Evolutionary conservation across 129 eudicot species (phyloP).

Genomic region (Scalesia atractyloides): DNA sequence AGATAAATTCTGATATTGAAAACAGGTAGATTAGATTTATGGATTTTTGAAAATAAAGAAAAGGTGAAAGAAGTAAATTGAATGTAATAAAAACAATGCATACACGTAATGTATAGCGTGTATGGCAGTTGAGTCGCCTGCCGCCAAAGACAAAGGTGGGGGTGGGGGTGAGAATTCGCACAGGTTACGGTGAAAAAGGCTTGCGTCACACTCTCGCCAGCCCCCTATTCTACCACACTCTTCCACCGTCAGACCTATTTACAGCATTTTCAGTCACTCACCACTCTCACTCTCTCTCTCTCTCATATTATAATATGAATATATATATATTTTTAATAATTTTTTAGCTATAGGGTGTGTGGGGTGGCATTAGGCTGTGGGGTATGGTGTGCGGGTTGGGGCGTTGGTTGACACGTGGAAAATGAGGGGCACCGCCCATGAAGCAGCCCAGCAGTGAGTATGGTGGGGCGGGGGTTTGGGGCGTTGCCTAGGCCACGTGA

Average conservation of each 20-base stretch:
- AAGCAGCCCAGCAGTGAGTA: no score
- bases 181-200: constrained; percentile 22
- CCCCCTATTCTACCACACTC: constrained; percentile 23
- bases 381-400: no score
- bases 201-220: constrained; percentile 30
- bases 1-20: no score
- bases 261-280: constrained; percentile 21
- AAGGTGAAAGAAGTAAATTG: not conserved
- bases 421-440: no score
- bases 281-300: not conserved
- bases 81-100: not conserved
- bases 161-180: constrained; percentile 9
- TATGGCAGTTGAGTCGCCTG: constrained; percentile 7
- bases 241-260: constrained; percentile 22
- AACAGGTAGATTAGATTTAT: no score
- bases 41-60: no score
- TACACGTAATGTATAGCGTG: constrained; percentile 29
- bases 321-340: no score
- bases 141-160: constrained; percentile 29
- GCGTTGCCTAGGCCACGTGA: no score
- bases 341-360: no score
- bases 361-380: no score
- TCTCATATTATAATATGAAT: not conserved
- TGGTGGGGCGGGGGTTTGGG: no score
- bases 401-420: no score